Conservation (phyloP, 192 early-diverging fungal species). For the Obelidium mucronatum region DNA sequence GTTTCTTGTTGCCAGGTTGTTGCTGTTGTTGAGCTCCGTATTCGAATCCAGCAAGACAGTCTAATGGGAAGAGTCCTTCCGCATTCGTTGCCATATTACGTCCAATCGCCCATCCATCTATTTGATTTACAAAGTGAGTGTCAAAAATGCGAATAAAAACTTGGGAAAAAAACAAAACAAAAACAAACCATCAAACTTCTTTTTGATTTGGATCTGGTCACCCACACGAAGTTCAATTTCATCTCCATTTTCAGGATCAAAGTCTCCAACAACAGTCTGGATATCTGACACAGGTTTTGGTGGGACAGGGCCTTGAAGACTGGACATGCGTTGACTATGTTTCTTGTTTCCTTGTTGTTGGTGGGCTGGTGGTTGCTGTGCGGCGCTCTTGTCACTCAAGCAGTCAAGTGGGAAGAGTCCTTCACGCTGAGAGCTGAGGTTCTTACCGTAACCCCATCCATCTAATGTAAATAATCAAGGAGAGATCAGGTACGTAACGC, state of each 20-base stretch:
- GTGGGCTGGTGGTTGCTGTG: neutral
- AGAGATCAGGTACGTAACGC: neutral
- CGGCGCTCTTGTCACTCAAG: neutral
- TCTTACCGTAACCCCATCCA: conserved; percentile 18
- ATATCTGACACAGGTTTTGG: neutral
- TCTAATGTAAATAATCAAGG: neutral
- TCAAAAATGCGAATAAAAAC: neutral
- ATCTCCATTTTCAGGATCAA: neutral
- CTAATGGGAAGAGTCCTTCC: conserved; percentile 23
- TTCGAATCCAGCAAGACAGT: conserved; percentile 7
- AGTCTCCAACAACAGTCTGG: neutral
- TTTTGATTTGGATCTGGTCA: conserved; percentile 10
- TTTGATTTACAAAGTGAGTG: neutral
- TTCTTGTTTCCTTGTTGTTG: too few relatives aligned
- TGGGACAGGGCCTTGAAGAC: neutral
- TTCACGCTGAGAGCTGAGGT: neutral
- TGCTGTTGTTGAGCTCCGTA: neutral
- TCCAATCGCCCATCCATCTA: conserved; percentile 31
- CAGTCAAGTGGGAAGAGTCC: conserved; percentile 14
- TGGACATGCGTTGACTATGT: too few relatives aligned
- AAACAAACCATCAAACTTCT: conserved; percentile 19
- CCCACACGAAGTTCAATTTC: conserved; percentile 25
- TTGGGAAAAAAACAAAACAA: neutral
- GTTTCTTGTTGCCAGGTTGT: neutral
- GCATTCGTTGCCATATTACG: neutral